A percentile compares a stretch with the other conserved stretches of the same genome.
Conservation (phyloP, 2,329 filamentous ascomycete species). For the Colletotrichum tamarilloi region DNA sequence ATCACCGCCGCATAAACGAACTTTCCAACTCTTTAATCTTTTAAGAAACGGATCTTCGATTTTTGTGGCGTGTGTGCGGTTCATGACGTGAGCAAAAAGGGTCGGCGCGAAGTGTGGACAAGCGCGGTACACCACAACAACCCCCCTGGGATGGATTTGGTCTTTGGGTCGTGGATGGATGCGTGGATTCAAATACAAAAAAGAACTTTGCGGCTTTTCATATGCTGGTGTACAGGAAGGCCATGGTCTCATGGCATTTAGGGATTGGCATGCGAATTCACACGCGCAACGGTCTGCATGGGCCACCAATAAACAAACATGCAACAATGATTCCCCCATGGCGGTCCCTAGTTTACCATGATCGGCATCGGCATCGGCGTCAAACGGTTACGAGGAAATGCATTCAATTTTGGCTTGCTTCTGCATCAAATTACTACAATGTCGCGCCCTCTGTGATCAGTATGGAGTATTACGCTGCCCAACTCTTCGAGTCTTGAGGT, state of each 20-base stretch:
- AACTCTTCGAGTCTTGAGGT: too few species aligned
- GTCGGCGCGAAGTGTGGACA: slow-evolving; percentile 15
- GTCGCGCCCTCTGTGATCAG: too few species aligned
- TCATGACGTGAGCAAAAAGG: slow-evolving; percentile 20
- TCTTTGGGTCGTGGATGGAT: slow-evolving; percentile 32
- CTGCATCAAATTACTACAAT: too few species aligned
- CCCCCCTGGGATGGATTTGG: slow-evolving; percentile 34
- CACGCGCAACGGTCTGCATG: slow-evolving; percentile 29
- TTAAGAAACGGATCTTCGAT: slow-evolving; percentile 8
- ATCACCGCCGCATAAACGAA: slow-evolving; percentile 70
- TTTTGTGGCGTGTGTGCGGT: slow-evolving; percentile 1
- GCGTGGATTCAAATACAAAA: slow-evolving; percentile 25
- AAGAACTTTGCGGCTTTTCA: slow-evolving; percentile 41
- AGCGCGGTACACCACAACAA: slow-evolving; percentile 15
- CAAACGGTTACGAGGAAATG: slow-evolving; percentile 40
- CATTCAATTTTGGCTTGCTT: slow-evolving; percentile 41
- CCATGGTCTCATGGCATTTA: slow-evolving; percentile 49
- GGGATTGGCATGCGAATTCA: slow-evolving; percentile 47
- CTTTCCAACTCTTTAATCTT: background rate
- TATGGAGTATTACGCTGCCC: too few species aligned
- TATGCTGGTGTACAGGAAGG: slow-evolving; percentile 45
- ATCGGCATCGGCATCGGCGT: slow-evolving; percentile 27
- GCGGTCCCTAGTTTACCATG: slow-evolving; percentile 7
- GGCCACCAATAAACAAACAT: slow-evolving; percentile 37
- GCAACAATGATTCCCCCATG: slow-evolving; percentile 30